Conservation (phyloP, 2,329 filamentous ascomycete species). For the Curvularia verruculosa region DNA sequence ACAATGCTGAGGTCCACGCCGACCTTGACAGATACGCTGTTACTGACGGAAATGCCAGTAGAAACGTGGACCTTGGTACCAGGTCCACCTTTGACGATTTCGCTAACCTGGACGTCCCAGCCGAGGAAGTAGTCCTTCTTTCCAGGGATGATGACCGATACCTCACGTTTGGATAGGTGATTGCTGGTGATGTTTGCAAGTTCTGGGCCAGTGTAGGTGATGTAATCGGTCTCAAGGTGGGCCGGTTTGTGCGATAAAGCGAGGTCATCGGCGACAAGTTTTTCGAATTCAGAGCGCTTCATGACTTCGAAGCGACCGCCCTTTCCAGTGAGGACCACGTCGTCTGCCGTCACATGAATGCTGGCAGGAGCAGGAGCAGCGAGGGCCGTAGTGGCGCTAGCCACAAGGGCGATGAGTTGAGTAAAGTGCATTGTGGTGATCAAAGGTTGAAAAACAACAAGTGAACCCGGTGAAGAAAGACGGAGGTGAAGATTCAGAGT, state of each 20-base stretch:
- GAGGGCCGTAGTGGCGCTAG: slow-evolving; percentile 19
- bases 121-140: slow-evolving; percentile 42
- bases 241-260: slow-evolving; percentile 21
- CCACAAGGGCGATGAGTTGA: slow-evolving; percentile 22
- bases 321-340: slow-evolving; percentile 35
- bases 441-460: slow-evolving; percentile 3
- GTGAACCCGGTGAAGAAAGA: background rate
- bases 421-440: slow-evolving; percentile 27
- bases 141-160: slow-evolving; percentile 28
- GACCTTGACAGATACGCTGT: slow-evolving; percentile 38
- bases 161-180: slow-evolving; percentile 24
- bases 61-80: slow-evolving; percentile 36
- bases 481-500: background rate
- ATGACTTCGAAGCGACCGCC: slow-evolving; percentile 32
- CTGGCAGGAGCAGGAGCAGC: slow-evolving; percentile 19
- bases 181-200: background rate
- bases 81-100: slow-evolving; percentile 37
- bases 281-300: slow-evolving; percentile 31
- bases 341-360: slow-evolving; percentile 27
- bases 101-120: slow-evolving; percentile 51
- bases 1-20: slow-evolving; percentile 27
- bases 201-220: slow-evolving; percentile 16
- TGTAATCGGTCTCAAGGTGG: slow-evolving; percentile 22
- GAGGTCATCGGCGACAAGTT: slow-evolving; percentile 23
- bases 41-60: slow-evolving; percentile 46